Evolutionary conservation across 2,329 filamentous ascomycete species (phyloP), one percentile per base, ranked within the genome.

Genomic region (Phaeosphaeriaceae sp.): DNA sequence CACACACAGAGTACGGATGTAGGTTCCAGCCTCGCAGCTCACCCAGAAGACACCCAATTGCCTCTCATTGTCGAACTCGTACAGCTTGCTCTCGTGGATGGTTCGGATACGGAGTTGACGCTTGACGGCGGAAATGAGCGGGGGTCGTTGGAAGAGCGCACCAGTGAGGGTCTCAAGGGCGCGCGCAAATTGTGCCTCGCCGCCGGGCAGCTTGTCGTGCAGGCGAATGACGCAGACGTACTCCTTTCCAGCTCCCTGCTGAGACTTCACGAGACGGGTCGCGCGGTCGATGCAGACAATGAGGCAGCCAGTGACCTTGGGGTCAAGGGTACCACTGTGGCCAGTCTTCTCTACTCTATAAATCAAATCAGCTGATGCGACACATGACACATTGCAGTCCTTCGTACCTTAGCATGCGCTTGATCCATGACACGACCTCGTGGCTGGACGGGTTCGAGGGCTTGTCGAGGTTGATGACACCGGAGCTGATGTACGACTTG

Each of bases 11-110:
- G 95, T 99, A 84, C 95, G 91, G 78, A 99, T 98, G 81, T 99
- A 99, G 65, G 95, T 99, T 78, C 95, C 95, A 57, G 93, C 95
- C 82, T 99, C 95, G 81, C 95, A 99, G 82, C 92, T 96, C 71
- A 98, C 95, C 94, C 95, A 98, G 87, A 99, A 99, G 56, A 98
- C 94, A 80, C 91, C 95, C 40, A 99, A 87, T 79, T 98, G 93
- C 72, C 95, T 89, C 75, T 98, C 94, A 77, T 99, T 98, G 84
- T 99, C 95, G 77, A 98, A 99, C 84, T 99, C 95, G 77, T 83
- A 85, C 54, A 98, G 85, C 84, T 96, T 96, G 87, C 90, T 96
- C 82, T 98, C 93, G 84, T 98, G 91, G 71, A 99, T 97, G 63
- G 94, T 97, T 81, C 95, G 89, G 81, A 99, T 96, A 86, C 95